Evolutionary conservation across 768 basidiomycete species (phyloP).

Genomic region (Leccinum olivaceopallidum): DNA sequence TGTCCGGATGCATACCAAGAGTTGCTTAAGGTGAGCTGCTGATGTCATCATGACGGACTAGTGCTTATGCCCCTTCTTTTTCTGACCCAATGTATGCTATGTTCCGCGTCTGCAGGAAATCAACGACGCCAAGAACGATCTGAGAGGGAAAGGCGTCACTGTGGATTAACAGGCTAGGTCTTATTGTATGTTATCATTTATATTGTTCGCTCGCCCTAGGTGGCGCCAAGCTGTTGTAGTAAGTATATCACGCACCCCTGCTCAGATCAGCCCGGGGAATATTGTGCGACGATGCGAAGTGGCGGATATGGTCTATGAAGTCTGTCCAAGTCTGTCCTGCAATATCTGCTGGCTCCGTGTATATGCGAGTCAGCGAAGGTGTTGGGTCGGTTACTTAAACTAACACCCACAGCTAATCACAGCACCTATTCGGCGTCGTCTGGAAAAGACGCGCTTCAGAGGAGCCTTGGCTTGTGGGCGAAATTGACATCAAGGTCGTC

Average conservation of each 20-base stretch:
- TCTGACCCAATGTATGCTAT: background rate
- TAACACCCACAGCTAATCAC: background rate
- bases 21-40: conserved; percentile 49
- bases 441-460: background rate
- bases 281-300: background rate
- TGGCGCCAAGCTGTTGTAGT: background rate
- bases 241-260: background rate
- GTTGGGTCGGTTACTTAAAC: background rate
- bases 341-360: background rate
- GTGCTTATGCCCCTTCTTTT: background rate
- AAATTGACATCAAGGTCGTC: background rate
- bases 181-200: background rate
- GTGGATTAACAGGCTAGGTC: conserved; percentile 44
- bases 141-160: conserved; percentile 58
- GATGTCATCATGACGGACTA: background rate
- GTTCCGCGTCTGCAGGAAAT: conserved; percentile 52
- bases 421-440: background rate
- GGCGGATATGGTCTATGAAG: background rate
- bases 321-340: background rate
- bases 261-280: background rate
- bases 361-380: background rate
- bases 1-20: conserved; percentile 80
- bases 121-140: conserved; percentile 52
- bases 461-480: background rate
- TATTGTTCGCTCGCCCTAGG: background rate